Evolutionary conservation across 2,329 filamentous ascomycete genomes (phyloP).

Genomic region (Alternaria ethzedia): DNA sequence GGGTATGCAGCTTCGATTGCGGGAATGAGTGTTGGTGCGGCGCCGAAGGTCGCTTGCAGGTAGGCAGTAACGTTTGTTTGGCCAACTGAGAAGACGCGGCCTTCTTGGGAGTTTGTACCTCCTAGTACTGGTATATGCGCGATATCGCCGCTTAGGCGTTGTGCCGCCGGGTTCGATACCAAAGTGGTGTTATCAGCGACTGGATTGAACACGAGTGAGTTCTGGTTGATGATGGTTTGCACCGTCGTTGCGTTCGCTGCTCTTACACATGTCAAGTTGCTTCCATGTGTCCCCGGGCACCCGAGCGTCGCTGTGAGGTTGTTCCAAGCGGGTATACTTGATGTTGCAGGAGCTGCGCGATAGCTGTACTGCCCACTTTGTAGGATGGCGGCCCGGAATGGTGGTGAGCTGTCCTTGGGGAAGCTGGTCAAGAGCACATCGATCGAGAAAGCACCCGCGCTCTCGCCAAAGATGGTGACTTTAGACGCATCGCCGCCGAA

Average conservation of each 20-base stretch:
- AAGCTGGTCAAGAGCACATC: slow-evolving; percentile 39
- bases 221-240: slow-evolving; percentile 24
- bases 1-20: slow-evolving; percentile 31
- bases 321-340: slow-evolving; percentile 26
- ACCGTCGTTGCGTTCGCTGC: slow-evolving; percentile 24
- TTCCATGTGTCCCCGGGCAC: slow-evolving; percentile 25
- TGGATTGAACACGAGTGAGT: slow-evolving; percentile 27
- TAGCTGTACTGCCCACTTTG: slow-evolving; percentile 37
- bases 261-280: slow-evolving; percentile 32
- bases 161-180: slow-evolving; percentile 21
- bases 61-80: slow-evolving; percentile 26
- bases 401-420: slow-evolving; percentile 22
- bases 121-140: slow-evolving; percentile 33
- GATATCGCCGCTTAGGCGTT: slow-evolving; percentile 29
- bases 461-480: slow-evolving; percentile 55
- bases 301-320: slow-evolving; percentile 25
- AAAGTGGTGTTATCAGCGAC: slow-evolving; percentile 31
- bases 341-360: slow-evolving; percentile 11
- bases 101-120: slow-evolving; percentile 38
- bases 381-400: slow-evolving; percentile 39
- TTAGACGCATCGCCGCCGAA: slow-evolving; percentile 58
- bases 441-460: slow-evolving; percentile 33
- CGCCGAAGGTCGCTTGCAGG: slow-evolving; percentile 21
- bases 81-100: slow-evolving; percentile 27
- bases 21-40: slow-evolving; percentile 16